A percentile compares a stretch with the other conserved stretches of the same genome.
These are phyloP conservation scores for Yamagishiella unicocca DNA, from an alignment of 139 green algal species.

Conservation along the genomic window DNA sequence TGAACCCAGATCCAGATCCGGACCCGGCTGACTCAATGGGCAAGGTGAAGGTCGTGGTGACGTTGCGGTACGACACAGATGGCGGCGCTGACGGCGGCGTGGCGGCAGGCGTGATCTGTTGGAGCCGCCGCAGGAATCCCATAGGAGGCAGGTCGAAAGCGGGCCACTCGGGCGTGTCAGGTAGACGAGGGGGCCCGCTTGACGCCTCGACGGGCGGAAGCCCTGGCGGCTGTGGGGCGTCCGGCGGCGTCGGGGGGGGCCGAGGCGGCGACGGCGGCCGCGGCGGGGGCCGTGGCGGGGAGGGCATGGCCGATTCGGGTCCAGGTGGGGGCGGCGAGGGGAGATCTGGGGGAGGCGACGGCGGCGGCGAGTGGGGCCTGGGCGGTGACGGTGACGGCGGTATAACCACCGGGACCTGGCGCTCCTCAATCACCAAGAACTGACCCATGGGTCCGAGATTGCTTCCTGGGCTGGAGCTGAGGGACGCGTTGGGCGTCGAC, in stretches of 20 bases:
- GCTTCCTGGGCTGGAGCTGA: neutral
- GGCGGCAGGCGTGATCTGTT: neutral
- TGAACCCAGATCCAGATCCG: neutral
- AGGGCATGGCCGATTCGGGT: neutral
- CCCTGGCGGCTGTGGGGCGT: too few species aligned
- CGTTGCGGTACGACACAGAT: neutral
- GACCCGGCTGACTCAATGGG: neutral
- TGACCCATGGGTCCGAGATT: neutral
- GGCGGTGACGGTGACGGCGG: neutral
- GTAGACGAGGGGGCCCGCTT: too few species aligned
- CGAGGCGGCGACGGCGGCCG: too few species aligned
- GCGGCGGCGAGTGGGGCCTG: neutral
- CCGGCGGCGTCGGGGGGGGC: too few species aligned
- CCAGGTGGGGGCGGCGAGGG: neutral
- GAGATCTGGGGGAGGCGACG: neutral
- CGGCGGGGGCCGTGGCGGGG: neutral
- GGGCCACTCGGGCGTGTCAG: neutral
- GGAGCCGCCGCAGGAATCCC: neutral
- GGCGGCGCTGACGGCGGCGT: neutral
- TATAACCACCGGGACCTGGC: neutral
- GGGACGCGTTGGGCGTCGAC: neutral
- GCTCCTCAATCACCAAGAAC: neutral
- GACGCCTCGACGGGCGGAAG: too few species aligned
- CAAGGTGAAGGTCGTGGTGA: neutral
- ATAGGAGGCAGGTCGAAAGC: neutral